Conservation (phyloP, 495 filamentous ascomycete genomes). For the Aspergillus carlsbadensis region DNA sequence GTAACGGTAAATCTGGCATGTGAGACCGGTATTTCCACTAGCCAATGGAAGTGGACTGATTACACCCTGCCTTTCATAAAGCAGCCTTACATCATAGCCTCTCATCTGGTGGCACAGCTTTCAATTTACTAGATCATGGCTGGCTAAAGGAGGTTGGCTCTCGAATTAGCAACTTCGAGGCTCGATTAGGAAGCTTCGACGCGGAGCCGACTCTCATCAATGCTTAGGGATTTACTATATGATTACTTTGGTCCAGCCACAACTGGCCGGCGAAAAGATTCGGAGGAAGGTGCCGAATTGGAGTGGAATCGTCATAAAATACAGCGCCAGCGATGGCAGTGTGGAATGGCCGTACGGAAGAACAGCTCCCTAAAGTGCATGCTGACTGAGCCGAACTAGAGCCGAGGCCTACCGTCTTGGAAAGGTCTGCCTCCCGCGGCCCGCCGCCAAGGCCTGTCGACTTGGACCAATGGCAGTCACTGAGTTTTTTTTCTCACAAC, state of each 20-base stretch:
- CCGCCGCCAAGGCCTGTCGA: conserved; percentile 41
- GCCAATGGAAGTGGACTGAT: conserved; percentile 16
- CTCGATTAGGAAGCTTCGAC: not conserved
- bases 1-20: conserved; percentile 13
- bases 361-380: conserved; percentile 8
- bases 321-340: conserved; percentile 17
- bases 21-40: conserved; percentile 13
- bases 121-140: not conserved
- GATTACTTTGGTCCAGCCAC: conserved; percentile 23
- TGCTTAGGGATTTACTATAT: not conserved
- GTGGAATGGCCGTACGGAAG: conserved; percentile 21
- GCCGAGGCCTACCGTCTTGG: conserved; percentile 60
- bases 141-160: not conserved
- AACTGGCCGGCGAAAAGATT: conserved; percentile 21
- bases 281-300: conserved; percentile 28
- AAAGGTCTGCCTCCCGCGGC: conserved; percentile 53
- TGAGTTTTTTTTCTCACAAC: conserved; percentile 28
- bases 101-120: conserved; percentile 7
- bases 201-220: too few species aligned
- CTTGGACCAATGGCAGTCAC: conserved; percentile 32
- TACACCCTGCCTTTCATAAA: conserved; percentile 13
- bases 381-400: conserved; percentile 36
- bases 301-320: conserved; percentile 46
- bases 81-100: conserved; percentile 17
- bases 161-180: not conserved